Conservation (phyloP, 2,329 filamentous ascomycete genomes). For the Fusarium sp. region DNA sequence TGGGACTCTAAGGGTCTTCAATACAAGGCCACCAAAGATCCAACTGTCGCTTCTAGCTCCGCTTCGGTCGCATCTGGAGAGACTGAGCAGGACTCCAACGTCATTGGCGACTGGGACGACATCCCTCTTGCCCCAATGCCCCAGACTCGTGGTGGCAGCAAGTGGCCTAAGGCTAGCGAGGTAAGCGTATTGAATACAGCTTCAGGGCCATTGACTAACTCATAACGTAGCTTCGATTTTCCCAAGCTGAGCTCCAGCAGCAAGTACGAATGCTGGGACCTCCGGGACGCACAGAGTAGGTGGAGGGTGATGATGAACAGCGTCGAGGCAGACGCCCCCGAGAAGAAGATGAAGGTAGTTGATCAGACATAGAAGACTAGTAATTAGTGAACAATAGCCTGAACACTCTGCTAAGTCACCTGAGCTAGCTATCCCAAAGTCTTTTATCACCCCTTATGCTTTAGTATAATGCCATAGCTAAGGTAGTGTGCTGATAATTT, state of each 20-base stretch:
- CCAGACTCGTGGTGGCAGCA: conserved; percentile 16
- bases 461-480: too few relatives aligned
- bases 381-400: neutral
- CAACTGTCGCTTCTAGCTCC: conserved; percentile 40
- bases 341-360: too few relatives aligned
- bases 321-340: neutral
- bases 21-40: conserved; percentile 41
- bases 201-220: neutral
- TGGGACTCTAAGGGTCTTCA: conserved; percentile 49
- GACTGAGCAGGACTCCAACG: conserved; percentile 17
- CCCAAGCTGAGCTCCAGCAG: conserved; percentile 35
- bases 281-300: neutral
- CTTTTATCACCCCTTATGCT: too few relatives aligned
- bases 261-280: conserved; percentile 21
- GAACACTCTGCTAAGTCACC: too few relatives aligned
- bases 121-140: neutral
- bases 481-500: too few relatives aligned
- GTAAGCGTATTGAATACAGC: conserved; percentile 17
- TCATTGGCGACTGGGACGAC: conserved; percentile 27
- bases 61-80: conserved; percentile 18
- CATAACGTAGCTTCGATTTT: conserved; percentile 26
- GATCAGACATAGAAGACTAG: conserved; percentile 4
- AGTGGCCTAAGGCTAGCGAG: conserved; percentile 45
- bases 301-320: conserved; percentile 24
- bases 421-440: too few relatives aligned